A percentile compares a stretch with the other conserved stretches of the same genome.
Conservation (phyloP, 805 yeast species). For the Hanseniaspora taiwanica region DNA sequence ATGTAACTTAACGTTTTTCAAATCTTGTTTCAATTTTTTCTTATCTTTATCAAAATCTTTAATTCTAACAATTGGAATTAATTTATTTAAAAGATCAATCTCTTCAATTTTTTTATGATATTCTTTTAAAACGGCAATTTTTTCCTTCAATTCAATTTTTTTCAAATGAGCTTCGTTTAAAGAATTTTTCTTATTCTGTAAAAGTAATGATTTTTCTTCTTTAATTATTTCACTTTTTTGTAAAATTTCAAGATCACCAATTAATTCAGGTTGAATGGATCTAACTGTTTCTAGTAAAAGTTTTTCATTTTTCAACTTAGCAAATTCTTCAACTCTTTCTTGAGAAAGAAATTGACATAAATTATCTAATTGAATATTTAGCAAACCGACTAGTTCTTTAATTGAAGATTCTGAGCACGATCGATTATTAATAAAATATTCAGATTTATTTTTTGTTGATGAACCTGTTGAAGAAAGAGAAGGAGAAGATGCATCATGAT, state of each 20-base stretch:
- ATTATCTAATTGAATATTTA: constrained; percentile 79
- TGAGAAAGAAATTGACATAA: constrained; percentile 92
- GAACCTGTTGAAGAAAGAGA: constrained; percentile 2
- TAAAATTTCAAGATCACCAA: constrained; percentile 43
- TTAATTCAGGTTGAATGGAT: constrained; percentile 55
- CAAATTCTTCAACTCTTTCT: constrained; percentile 88
- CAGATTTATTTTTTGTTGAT: constrained; percentile 25
- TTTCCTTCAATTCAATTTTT: constrained; percentile 17
- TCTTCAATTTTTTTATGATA: constrained; percentile 34
- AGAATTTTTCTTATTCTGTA: constrained; percentile 18
- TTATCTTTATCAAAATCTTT: constrained; percentile 23
- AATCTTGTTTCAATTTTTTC: constrained; percentile 14
- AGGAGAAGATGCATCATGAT: too few relatives aligned
- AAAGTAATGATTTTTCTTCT: constrained; percentile 26
- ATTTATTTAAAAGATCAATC: constrained; percentile 33
- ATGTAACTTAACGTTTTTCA: constrained; percentile 17
- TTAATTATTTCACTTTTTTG: constrained; percentile 36
- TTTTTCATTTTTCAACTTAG: constrained; percentile 63
- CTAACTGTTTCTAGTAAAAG: constrained; percentile 66
- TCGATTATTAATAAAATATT: constrained; percentile 37
- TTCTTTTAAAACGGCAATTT: constrained; percentile 29
- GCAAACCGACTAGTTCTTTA: constrained; percentile 29
- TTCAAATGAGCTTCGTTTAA: constrained; percentile 11
- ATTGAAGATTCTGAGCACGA: constrained; percentile 32
- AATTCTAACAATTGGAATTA: constrained; percentile 36